Base-by-base conservation (phyloP, 805 yeast genomes). In the Starmerella potacharoeniae region DNA sequence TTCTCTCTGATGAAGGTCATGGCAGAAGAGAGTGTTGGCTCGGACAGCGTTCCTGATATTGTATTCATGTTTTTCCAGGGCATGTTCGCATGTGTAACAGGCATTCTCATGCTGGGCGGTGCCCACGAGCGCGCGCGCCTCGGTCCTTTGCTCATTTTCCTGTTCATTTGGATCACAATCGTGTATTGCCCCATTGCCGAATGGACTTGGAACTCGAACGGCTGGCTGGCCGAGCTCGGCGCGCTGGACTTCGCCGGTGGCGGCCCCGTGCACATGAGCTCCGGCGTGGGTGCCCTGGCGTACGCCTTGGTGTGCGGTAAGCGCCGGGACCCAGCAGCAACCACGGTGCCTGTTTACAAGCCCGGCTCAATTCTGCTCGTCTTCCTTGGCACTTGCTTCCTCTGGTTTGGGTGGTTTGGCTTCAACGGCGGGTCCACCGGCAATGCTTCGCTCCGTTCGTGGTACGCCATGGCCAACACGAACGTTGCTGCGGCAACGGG, bases 341-440 rank as follows among this genome's bases (percentile, higher is more conserved):
- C 81, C 60, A 28, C 43, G 7, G 76, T 87, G 62, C 96, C 96
- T 59, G 84, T 84, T 68, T 90, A 89, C 75, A 87, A 82, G 73
- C 97, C 98, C 42, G 97, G 91, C 69, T 84, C 93, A 28, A 95
- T 91, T 40, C 79, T 95, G 8, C 80, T 89, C 48, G 87, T 89
- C 56, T 96, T 90, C 16, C 73, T 93, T 56, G 98, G 98, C 54
- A 89, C 97, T 22, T 84, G 87, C 11, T 86, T 93, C 75, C 78
- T 93, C 64, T 91, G 97, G 96, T 89, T 93, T 65, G 98, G 97
- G 39, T 93, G 98, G 98, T 89, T 89, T 66, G 97, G 96, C 42
- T 93, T 93, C 81, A 93, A 93, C 78, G 97, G 96, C 71, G 97
- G 97, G 65, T 88, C 96, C 49, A 86, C 97, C 51, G 97, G 96